Evolutionary conservation across 306 rosid species (phyloP), one percentile per base, ranked within the genome.

Genomic region (Medicago ruthenica): DNA sequence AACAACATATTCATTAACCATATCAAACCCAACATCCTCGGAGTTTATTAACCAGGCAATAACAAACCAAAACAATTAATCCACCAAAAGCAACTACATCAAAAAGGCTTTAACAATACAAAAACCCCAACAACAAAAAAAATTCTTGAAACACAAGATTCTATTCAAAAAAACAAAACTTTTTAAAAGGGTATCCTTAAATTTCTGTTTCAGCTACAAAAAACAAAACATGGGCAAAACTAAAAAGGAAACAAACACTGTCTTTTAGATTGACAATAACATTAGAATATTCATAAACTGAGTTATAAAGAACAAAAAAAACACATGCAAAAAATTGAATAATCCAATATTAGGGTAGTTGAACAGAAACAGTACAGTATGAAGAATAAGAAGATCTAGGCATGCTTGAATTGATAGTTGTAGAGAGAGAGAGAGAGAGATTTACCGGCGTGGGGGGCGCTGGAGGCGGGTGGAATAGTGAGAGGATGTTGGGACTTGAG

Each of bases 391-490:
- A 78, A 61, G 87, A 83, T 71, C 84, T 66, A 39, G 9, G 31
- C 24, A 40, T 18, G 50, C 31, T 71, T 75, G 21, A 74, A 79
- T 71, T 79, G 68, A 17, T 64, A 70, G n/a, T n/a, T n/a, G n/a
- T n/a, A n/a, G 63, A 45, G 62, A 36, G 44, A 17, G 53, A 58
- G 73, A 39, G 34, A 70, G 74, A 63, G 67, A 54, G 81, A 61
- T 12, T 51, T 7, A 78, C 82, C 77, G 77, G 66, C 42, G 71
- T 61, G 34, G 45, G 39, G 67, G 41, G 67, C 50, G 74, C 5
- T 53, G 60, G 75, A 47, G 80, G 80, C 64, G 67, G 83, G 34
- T 74, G 79, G 44, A 71, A 71, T 4, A 37, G 76, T 37, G 65
- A 71, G 76, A n/a, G 51, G 75, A 51, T 70, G 31, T 69, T 27